These are phyloP conservation scores for Myxozyma melibiosi DNA, from an alignment of 805 yeast genomes.

Conservation along the genomic window DNA sequence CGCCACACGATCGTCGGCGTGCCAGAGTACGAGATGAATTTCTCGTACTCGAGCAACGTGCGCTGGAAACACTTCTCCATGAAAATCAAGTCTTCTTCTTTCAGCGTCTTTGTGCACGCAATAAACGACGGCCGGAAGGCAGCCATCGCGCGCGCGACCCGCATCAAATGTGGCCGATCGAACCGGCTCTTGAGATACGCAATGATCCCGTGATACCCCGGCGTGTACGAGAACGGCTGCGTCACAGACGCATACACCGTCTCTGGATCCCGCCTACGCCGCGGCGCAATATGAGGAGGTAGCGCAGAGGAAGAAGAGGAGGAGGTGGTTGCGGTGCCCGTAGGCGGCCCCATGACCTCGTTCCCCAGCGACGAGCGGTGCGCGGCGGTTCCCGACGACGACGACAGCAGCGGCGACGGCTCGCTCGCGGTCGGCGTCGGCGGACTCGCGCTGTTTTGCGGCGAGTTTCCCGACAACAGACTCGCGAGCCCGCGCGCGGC, in stretches of 20 bases:
- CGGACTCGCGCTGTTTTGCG: conserved; percentile 26
- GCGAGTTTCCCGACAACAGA: conserved; percentile 27
- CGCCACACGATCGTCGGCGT: conserved; percentile 97
- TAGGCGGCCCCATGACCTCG: conserved; percentile 11
- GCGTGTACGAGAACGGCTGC: conserved; percentile 83
- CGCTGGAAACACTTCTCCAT: conserved; percentile 97
- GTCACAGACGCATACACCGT: conserved; percentile 67
- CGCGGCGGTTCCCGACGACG: neutral
- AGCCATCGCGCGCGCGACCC: conserved; percentile 86
- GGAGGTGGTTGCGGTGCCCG: neutral
- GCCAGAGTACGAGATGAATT: conserved; percentile 79
- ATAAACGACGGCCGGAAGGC: conserved; percentile 89
- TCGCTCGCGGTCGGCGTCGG: conserved; percentile 27
- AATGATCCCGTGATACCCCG: conserved; percentile 83
- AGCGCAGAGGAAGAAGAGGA: neutral
- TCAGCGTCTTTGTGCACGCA: conserved; percentile 84
- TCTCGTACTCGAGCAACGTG: conserved; percentile 84
- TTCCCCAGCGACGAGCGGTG: conserved; percentile 1
- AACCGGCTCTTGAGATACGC: conserved; percentile 73
- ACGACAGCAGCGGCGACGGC: neutral
- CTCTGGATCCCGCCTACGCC: conserved; percentile 29
- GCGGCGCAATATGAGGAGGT: conserved; percentile 4
- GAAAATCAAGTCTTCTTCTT: conserved; percentile 88
- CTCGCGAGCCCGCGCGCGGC: conserved; percentile 31
- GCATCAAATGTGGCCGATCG: conserved; percentile 66